Evolutionary conservation across 2,329 filamentous ascomycete genomes (phyloP).

Genomic region (Coniochaeta sp.): DNA sequence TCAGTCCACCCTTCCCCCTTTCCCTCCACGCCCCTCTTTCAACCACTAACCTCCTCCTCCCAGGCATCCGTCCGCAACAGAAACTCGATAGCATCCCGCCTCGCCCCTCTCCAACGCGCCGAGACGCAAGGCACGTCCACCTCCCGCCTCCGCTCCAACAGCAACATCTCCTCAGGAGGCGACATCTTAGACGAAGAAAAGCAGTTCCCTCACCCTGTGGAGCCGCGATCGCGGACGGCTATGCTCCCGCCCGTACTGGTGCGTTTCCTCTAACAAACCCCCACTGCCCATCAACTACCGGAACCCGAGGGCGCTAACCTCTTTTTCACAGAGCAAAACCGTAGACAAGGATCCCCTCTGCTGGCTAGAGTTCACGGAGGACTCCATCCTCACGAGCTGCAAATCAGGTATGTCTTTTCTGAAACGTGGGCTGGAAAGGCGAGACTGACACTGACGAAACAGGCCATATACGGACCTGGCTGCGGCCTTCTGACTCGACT

Average conservation of each 20-base stretch:
- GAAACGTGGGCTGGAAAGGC: background rate
- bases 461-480: conserved; percentile 37
- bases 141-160: conserved; percentile 63
- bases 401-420: conserved; percentile 63
- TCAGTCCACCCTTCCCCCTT: conserved; percentile 38
- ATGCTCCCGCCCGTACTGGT: conserved; percentile 88
- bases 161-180: conserved; percentile 47
- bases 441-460: background rate
- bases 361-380: conserved; percentile 90
- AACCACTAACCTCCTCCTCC: too few relatives aligned
- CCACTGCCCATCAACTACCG: background rate
- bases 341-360: conserved; percentile 81
- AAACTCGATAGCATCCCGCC: conserved; percentile 45
- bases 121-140: conserved; percentile 53
- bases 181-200: conserved; percentile 45
- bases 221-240: conserved; percentile 75
- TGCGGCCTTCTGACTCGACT: conserved; percentile 29
- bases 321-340: conserved; percentile 58
- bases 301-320: background rate
- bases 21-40: too few relatives aligned
- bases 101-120: conserved; percentile 42
- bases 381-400: conserved; percentile 88
- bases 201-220: conserved; percentile 69
- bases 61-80: conserved; percentile 50
- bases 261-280: conserved; percentile 25